Percentiles rank a stretch among this genome's conserved stretches.
Evolutionary conservation across 2,329 filamentous ascomycete genomes (phyloP).

Genomic region (Paecilomyces dactylethromorphus): DNA sequence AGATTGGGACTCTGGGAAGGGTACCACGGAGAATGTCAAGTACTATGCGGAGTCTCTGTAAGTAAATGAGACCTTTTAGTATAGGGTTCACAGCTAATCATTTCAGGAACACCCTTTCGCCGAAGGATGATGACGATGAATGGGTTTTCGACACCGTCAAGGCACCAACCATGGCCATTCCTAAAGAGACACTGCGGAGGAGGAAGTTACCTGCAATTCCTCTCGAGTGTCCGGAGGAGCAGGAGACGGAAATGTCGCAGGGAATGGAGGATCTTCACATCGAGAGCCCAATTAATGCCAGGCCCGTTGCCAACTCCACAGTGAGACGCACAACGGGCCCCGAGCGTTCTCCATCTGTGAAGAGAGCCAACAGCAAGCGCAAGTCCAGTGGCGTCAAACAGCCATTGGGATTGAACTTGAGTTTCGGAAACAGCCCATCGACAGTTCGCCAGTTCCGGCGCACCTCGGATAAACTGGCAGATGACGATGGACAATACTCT

Average conservation of each 20-base stretch:
- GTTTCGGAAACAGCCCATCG: conserved; percentile 87
- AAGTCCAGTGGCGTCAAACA: conserved; percentile 55
- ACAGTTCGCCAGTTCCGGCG: conserved; percentile 88
- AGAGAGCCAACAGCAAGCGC: conserved; percentile 33
- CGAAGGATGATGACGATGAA: conserved; percentile 66
- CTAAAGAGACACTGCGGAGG: conserved; percentile 44
- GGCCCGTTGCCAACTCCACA: conserved; percentile 56
- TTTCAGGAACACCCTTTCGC: conserved; percentile 53
- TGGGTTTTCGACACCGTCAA: conserved; percentile 97
- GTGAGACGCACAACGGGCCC: conserved; percentile 42
- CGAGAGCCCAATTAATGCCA: conserved; percentile 39
- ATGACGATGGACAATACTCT: conserved; percentile 14
- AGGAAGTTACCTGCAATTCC: conserved; percentile 38
- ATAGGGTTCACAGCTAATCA: conserved; percentile 10
- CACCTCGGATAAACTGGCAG: conserved; percentile 62
- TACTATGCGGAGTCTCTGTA: conserved; percentile 91
- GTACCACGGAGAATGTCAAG: conserved; percentile 62
- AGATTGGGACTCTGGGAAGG: conserved; percentile 70
- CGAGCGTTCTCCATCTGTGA: conserved; percentile 35
- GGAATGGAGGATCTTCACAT: conserved; percentile 32
- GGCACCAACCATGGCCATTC: conserved; percentile 54
- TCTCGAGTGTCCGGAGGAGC: conserved; percentile 26
- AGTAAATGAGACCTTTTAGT: conserved; percentile 14
- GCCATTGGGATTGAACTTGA: conserved; percentile 81
- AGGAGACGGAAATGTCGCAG: conserved; percentile 27